These are phyloP conservation scores for Ceratocystis cubensis DNA, from an alignment of 2,329 filamentous ascomycete genomes.

Conservation along the genomic window DNA sequence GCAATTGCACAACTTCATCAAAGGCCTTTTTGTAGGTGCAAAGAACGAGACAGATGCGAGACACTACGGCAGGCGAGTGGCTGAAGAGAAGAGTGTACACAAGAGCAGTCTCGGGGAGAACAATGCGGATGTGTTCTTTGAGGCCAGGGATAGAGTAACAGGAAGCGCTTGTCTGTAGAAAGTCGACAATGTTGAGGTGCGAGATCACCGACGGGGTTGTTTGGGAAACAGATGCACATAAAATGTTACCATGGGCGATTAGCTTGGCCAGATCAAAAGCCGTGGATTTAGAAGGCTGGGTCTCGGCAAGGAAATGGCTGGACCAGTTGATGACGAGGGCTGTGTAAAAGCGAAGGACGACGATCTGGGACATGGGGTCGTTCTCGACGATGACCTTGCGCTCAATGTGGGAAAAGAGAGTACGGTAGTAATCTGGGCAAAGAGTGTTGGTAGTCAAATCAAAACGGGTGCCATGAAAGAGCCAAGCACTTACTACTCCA, in stretches of 20 bases:
- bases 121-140: constrained; percentile 47
- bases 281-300: constrained; percentile 29
- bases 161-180: constrained; percentile 51
- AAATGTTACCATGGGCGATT: constrained; percentile 38
- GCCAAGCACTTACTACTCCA: constrained; percentile 39
- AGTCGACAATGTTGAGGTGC: constrained; percentile 50
- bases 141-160: constrained; percentile 42
- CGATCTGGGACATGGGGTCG: constrained; percentile 40
- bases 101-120: constrained; percentile 53
- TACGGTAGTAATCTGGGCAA: constrained; percentile 36
- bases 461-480: not conserved
- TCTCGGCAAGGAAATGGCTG: constrained; percentile 32
- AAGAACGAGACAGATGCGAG: constrained; percentile 57
- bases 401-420: constrained; percentile 42
- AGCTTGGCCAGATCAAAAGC: constrained; percentile 33
- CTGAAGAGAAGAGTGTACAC: constrained; percentile 62
- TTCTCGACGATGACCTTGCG: constrained; percentile 36
- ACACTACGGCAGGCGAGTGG: constrained; percentile 48
- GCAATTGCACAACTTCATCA: constrained; percentile 33
- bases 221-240: constrained; percentile 50
- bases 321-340: constrained; percentile 51
- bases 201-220: constrained; percentile 33
- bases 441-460: constrained; percentile 33
- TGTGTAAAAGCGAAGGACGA: constrained; percentile 55
- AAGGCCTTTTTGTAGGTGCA: constrained; percentile 63